A percentile compares a stretch with the other conserved stretches of the same genome.
phyloP scores from a whole-genome alignment of 2,329 filamentous ascomycete genomes.

The Talaromyces marneffei region DNA sequence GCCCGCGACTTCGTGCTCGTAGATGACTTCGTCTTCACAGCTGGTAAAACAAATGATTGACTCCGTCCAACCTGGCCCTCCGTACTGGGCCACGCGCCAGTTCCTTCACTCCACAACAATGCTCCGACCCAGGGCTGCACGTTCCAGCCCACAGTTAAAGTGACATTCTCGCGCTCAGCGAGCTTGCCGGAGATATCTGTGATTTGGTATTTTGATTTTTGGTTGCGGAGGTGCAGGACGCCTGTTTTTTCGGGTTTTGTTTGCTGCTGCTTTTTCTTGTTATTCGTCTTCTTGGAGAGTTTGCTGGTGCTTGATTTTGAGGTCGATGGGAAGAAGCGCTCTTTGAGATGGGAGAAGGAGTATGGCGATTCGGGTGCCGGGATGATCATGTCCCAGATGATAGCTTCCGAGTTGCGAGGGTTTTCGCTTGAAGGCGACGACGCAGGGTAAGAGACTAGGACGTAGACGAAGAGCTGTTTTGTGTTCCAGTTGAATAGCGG shows the following conservation, averaged over 20 bases:
- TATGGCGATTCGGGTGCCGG: conserved; percentile 52
- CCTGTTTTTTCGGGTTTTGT: conserved; percentile 42
- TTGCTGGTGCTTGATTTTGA: conserved; percentile 1
- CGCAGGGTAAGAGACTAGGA: conserved; percentile 66
- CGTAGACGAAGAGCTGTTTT: conserved; percentile 94
- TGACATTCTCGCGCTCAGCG: conserved; percentile 66
- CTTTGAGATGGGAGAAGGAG: conserved; percentile 34
- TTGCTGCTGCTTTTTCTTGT: conserved; percentile 13
- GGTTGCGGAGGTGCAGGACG: conserved; percentile 69
- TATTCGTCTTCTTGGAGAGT: conserved; percentile 6
- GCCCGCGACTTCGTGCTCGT: conserved; percentile 1
- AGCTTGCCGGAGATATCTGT: conserved; percentile 79
- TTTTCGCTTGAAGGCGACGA: conserved; percentile 37
- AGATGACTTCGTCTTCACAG: conserved; percentile 25
- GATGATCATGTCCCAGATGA: conserved; percentile 96
- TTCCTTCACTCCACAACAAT: conserved; percentile 68
- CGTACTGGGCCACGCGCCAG: conserved; percentile 47
- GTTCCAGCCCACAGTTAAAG: conserved; percentile 83
- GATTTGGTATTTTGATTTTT: conserved; percentile 94
- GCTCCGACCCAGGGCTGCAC: conserved; percentile 94
- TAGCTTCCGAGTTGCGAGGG: conserved; percentile 51
- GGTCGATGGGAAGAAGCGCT: conserved; percentile 28
- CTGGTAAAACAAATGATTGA: conserved; percentile 51
- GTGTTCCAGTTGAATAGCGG: conserved; percentile 99
- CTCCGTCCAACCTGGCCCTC: conserved; percentile 47